Conservation (phyloP, 805 yeast genomes). For the Metschnikowia continentalis region DNA sequence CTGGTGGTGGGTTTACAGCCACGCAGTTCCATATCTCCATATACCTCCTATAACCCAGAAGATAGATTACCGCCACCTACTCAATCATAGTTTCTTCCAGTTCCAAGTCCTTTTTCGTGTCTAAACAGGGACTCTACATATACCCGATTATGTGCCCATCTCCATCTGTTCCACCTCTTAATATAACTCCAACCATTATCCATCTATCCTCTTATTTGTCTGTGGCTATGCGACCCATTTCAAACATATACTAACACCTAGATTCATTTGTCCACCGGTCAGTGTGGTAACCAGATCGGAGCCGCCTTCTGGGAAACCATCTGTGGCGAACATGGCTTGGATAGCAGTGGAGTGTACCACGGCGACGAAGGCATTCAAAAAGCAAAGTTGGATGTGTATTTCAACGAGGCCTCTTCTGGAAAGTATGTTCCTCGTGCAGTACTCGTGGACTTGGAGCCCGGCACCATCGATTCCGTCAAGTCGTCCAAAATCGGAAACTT, state of each 20-base stretch:
- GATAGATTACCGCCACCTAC: no score
- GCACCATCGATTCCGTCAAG: constrained; percentile 82
- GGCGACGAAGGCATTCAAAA: constrained; percentile 41
- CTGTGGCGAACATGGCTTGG: constrained; percentile 84
- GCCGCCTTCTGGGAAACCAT: constrained; percentile 93
- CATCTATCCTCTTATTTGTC: no score
- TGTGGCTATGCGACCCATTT: no score
- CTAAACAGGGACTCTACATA: no score
- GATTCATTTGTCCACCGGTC: constrained; percentile 97
- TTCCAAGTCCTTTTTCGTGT: no score
- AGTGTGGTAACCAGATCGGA: constrained; percentile 98
- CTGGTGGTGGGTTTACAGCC: no score
- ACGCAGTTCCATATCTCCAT: no score
- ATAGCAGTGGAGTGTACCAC: constrained; percentile 67
- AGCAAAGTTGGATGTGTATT: constrained; percentile 72
- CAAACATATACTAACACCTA: constrained; percentile 23
- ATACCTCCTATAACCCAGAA: no score
- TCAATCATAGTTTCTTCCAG: no score
- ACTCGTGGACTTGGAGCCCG: constrained; percentile 90
- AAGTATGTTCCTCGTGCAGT: constrained; percentile 94
- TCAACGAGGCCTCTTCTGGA: constrained; percentile 80
- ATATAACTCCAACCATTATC: no score
- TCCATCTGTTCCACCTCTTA: no score
- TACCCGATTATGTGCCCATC: no score
- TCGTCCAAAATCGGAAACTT: constrained; percentile 77